Evolutionary conservation across 257 asterid species (phyloP).

Genomic region (Euphrasia confusa): DNA sequence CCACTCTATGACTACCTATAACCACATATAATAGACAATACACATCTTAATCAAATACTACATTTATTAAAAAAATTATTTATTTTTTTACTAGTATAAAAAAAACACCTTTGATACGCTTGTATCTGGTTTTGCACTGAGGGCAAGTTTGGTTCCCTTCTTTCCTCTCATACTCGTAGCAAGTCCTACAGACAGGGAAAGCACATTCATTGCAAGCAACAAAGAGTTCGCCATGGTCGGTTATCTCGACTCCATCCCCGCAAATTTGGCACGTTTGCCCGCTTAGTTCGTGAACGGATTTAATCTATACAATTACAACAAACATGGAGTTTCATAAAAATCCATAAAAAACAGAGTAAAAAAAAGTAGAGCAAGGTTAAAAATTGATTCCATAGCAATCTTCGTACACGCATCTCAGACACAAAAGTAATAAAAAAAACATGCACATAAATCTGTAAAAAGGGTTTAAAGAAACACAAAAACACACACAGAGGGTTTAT

Average conservation of each 20-base stretch:
- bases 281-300: constrained; percentile 63
- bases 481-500: constrained; percentile 20
- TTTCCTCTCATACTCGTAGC: constrained; percentile 85
- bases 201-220: constrained; percentile 98
- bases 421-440: no score
- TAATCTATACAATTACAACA: constrained; percentile 39
- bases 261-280: constrained; percentile 74
- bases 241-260: constrained; percentile 70
- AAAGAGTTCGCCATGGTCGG: constrained; percentile 60
- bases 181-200: constrained; percentile 80
- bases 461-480: no score
- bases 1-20: constrained; percentile 84
- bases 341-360: no score
- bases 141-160: constrained; percentile 88
- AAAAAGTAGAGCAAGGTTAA: no score
- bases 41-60: constrained; percentile 5
- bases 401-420: no score
- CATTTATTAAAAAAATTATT: not conserved
- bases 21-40: not conserved
- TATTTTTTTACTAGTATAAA: no score
- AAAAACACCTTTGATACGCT: constrained; percentile 63
- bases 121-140: constrained; percentile 91
- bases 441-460: no score
- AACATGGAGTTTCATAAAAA: no score
- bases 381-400: no score